phyloP scores from a whole-genome alignment of 2,329 filamentous ascomycete genomes.

The Penicillium expansum region DNA sequence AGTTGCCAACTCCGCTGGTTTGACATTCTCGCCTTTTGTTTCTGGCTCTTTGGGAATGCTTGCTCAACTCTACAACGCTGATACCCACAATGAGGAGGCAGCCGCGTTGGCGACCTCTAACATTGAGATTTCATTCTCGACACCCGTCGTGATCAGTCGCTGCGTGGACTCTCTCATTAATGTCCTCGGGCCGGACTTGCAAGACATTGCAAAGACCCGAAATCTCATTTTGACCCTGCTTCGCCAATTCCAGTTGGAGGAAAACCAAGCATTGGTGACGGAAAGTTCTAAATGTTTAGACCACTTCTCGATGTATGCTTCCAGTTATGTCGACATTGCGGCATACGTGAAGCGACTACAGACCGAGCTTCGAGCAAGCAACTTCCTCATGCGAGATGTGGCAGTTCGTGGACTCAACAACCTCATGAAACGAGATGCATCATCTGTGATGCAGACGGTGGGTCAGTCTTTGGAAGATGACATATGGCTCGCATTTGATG shows the following conservation, averaged over 20 bases:
- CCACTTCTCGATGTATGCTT: conserved; percentile 87
- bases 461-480: conserved; percentile 81
- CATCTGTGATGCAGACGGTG: conserved; percentile 74
- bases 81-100: conserved; percentile 85
- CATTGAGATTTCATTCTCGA: conserved; percentile 79
- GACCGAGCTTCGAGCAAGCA: conserved; percentile 67
- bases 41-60: conserved; percentile 90
- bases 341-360: conserved; percentile 83
- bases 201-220: conserved; percentile 86
- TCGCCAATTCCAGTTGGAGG: conserved; percentile 74
- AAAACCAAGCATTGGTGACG: conserved; percentile 66
- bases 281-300: conserved; percentile 82
- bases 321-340: conserved; percentile 77
- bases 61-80: conserved; percentile 85
- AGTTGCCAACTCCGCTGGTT: conserved; percentile 85
- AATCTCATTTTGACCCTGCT: conserved; percentile 88
- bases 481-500: conserved; percentile 85
- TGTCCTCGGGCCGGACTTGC: conserved; percentile 89
- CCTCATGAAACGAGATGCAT: conserved; percentile 87
- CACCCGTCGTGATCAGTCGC: conserved; percentile 76
- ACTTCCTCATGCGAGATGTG: conserved; percentile 68
- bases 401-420: conserved; percentile 89
- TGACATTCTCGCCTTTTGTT: conserved; percentile 89
- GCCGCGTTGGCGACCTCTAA: conserved; percentile 80
- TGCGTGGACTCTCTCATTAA: conserved; percentile 96